Evolutionary conservation across 208 protist species (phyloP).

Genomic region (Acanthamoeba culbertsoni): DNA sequence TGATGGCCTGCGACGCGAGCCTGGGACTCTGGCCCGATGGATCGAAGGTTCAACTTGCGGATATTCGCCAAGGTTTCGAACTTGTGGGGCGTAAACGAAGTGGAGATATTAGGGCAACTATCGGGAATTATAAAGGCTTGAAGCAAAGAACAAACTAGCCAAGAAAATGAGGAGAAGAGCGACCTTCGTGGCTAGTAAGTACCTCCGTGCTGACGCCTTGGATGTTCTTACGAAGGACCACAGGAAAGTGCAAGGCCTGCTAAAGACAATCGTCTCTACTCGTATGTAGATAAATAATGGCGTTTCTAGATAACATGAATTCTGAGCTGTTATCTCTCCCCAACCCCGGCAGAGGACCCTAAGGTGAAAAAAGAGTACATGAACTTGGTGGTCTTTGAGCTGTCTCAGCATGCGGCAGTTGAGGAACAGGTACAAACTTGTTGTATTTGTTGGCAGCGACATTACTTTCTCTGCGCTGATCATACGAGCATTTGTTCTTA

Average conservation of each 20-base stretch:
- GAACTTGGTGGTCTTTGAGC: not conserved
- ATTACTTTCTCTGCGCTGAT: not conserved
- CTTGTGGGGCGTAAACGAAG: too few relatives aligned
- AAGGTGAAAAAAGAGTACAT: not conserved
- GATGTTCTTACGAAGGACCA: conserved; percentile 11
- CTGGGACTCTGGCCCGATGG: too few relatives aligned
- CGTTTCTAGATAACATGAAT: too few relatives aligned
- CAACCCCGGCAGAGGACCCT: not conserved
- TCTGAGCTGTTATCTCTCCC: not conserved
- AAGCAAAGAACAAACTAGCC: too few relatives aligned
- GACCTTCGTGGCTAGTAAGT: not conserved
- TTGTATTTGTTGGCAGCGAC: not conserved
- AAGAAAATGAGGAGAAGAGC: not conserved
- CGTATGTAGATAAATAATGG: too few relatives aligned
- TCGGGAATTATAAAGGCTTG: too few relatives aligned
- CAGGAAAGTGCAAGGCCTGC: not conserved
- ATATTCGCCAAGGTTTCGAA: too few relatives aligned
- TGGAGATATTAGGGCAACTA: too few relatives aligned
- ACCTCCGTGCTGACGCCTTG: not conserved
- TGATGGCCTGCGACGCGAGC: too few relatives aligned
- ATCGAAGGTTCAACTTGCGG: too few relatives aligned
- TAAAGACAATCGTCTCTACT: not conserved
- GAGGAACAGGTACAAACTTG: conserved; percentile 33
- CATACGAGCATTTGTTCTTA: not conserved
- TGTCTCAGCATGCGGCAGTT: not conserved